These are phyloP conservation scores for Carex cristatella DNA, from an alignment of 176 grass and related monocot genomes.

Conservation along the genomic window DNA sequence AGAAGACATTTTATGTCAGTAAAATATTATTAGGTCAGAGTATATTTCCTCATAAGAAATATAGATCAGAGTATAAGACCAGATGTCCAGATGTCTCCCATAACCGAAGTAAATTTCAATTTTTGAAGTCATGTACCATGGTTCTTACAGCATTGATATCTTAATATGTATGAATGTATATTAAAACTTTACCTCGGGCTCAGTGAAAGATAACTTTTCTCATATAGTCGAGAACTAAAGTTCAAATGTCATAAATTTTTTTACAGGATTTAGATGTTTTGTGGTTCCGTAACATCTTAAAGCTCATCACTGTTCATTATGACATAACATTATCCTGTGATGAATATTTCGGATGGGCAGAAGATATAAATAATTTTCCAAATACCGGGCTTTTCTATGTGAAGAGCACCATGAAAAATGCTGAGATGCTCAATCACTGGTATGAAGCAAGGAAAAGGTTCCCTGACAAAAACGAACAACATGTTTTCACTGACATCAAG, in stretches of 20 bases:
- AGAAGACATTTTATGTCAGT: background rate
- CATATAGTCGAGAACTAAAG: background rate
- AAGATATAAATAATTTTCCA: constrained; percentile 28
- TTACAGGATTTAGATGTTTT: constrained; percentile 45
- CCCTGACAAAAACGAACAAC: constrained; percentile 28
- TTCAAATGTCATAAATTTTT: background rate
- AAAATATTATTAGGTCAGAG: background rate
- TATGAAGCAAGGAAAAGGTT: constrained; percentile 15
- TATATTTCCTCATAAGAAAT: too few species aligned
- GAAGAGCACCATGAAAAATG: constrained; percentile 5
- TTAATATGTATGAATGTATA: too few species aligned
- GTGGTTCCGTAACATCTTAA: constrained; percentile 42
- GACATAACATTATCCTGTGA: constrained; percentile 36
- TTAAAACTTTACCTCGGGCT: background rate
- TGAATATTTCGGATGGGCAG: constrained; percentile 13
- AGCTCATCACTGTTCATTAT: constrained; percentile 16
- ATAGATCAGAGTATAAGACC: background rate
- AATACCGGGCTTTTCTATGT: constrained; percentile 50
- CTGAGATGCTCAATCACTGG: constrained; percentile 31
- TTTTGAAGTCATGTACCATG: background rate
- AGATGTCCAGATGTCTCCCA: background rate
- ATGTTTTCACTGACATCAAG: constrained; percentile 33
- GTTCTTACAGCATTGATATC: background rate
- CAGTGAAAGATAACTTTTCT: background rate
- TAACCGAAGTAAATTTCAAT: background rate